Evolutionary conservation across 2,329 filamentous ascomycete species (phyloP).

Genomic region (Monosporascus sp.): DNA sequence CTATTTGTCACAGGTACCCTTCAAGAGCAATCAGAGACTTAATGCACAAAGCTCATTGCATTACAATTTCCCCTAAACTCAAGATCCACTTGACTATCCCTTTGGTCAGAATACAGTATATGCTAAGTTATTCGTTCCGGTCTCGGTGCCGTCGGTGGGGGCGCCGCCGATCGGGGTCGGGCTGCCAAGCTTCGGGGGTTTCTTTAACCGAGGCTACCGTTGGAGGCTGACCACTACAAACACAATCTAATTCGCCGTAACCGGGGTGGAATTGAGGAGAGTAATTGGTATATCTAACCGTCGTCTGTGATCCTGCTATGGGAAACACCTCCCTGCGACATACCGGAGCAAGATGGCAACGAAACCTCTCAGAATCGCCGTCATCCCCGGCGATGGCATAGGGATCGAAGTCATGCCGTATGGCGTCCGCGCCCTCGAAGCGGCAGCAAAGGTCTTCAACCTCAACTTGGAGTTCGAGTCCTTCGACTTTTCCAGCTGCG

Average conservation of each 20-base stretch:
- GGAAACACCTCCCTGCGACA: no score
- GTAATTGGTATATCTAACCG: no score
- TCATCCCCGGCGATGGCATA: conserved; percentile 65
- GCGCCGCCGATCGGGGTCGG: neutral
- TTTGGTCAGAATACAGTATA: neutral
- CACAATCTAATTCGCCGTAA: neutral
- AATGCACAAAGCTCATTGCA: neutral
- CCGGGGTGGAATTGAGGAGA: no score
- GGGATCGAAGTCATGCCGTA: conserved; percentile 62
- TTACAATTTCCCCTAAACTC: no score
- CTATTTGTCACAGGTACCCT: no score
- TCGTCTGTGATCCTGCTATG: no score
- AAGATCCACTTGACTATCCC: no score
- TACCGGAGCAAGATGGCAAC: conserved; percentile 1
- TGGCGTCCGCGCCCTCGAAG: conserved; percentile 54
- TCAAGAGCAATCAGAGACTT: no score
- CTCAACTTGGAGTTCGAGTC: conserved; percentile 53
- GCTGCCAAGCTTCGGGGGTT: neutral
- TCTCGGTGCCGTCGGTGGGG: neutral
- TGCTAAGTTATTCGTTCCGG: neutral
- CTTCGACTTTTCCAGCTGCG: conserved; percentile 62
- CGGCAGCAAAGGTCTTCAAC: conserved; percentile 39
- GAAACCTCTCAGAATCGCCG: conserved; percentile 42
- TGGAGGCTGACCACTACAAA: neutral
- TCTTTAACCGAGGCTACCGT: neutral